Evolutionary conservation across 179 eudicot species (phyloP), one percentile per base, ranked within the genome.

Genomic region (Heliamphora pulchella): DNA sequence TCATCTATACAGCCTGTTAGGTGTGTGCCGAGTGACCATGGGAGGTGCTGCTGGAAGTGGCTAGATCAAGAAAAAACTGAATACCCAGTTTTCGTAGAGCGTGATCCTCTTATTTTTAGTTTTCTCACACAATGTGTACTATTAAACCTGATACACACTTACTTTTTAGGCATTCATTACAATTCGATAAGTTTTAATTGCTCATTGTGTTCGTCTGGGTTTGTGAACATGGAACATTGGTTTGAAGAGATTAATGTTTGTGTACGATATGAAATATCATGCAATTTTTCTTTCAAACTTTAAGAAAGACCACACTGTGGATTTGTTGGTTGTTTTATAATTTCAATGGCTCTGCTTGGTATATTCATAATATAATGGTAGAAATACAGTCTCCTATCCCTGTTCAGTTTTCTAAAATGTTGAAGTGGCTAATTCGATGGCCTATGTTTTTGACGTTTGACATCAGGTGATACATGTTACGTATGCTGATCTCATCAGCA

Each of bases 341-440:
- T 74, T 44, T 13, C 62, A 1, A 31, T 31, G 8, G 2, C 4
- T 1, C n/a, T 31, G 47, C 66, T 14, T 8, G 51, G 47, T 75
- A 39, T 68, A 44, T 75, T 43, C 7, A 6, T 14, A n/a, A 41
- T n/a, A 75, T 41, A 53, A 15, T 53, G 54, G 13, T 14, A 10
- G 6, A 15, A 6, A 15, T 14, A 13, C 39, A 47, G 75, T 15
- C 50, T 22, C 22, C 39, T 31, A 31, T 31, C 22, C 58, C 20
- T 50, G 44, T 59, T 4, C 54, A 9, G 47, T 66, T 61, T 76
- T 8, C 79, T 58, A 5, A 5, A 10, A 20, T 41, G 44, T 10
- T 62, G 70, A 77, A 44, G 61, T 43, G 80, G 80, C 73, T 79
- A 69, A 70, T 15, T 68, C 15, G 47, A 44, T 76, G 69, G 9